A percentile compares a stretch with the other conserved stretches of the same genome.
Evolutionary conservation across 495 filamentous ascomycete genomes (phyloP).

Genomic region (Xylona heveae): DNA sequence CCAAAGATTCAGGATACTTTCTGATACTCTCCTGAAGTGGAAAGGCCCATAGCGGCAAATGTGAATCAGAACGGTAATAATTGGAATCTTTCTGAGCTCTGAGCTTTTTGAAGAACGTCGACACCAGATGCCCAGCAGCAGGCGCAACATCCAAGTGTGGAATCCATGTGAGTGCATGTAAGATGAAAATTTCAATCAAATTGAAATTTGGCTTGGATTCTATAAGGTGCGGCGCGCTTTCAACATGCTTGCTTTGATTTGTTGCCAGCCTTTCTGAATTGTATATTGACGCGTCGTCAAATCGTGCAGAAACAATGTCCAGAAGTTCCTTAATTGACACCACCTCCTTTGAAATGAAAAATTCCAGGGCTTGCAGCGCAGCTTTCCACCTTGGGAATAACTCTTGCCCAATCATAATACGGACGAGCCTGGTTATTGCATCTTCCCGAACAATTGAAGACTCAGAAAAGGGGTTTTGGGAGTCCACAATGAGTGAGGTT

Average conservation of each 20-base stretch:
- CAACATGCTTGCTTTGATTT: too few relatives aligned
- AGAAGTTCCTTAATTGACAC: slow-evolving; percentile 11
- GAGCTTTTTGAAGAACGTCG: slow-evolving; percentile 27
- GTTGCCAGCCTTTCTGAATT: not conserved
- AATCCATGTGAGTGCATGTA: too few relatives aligned
- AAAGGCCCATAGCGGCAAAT: slow-evolving; percentile 23
- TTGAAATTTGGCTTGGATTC: too few relatives aligned
- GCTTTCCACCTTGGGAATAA: slow-evolving; percentile 35
- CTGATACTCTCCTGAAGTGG: slow-evolving; percentile 25
- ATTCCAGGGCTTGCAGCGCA: slow-evolving; percentile 34
- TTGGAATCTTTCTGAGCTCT: not conserved
- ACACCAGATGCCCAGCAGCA: slow-evolving; percentile 40
- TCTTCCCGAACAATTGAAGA: slow-evolving; percentile 15
- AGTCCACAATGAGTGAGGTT: slow-evolving; percentile 25
- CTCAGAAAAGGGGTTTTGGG: slow-evolving; percentile 14
- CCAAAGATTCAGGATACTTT: slow-evolving; percentile 30
- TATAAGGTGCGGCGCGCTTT: too few relatives aligned
- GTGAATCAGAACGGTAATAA: slow-evolving; percentile 12
- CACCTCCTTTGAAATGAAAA: slow-evolving; percentile 32
- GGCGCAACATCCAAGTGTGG: slow-evolving; percentile 37
- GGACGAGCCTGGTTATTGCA: slow-evolving; percentile 21
- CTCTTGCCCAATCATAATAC: slow-evolving; percentile 27
- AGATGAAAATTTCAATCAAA: too few relatives aligned
- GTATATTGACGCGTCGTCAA: slow-evolving; percentile 14
- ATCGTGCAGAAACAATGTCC: too few relatives aligned